Evolutionary conservation across 768 basidiomycete species (phyloP).

Genomic region (Phylloporus rhodoxanthus): DNA sequence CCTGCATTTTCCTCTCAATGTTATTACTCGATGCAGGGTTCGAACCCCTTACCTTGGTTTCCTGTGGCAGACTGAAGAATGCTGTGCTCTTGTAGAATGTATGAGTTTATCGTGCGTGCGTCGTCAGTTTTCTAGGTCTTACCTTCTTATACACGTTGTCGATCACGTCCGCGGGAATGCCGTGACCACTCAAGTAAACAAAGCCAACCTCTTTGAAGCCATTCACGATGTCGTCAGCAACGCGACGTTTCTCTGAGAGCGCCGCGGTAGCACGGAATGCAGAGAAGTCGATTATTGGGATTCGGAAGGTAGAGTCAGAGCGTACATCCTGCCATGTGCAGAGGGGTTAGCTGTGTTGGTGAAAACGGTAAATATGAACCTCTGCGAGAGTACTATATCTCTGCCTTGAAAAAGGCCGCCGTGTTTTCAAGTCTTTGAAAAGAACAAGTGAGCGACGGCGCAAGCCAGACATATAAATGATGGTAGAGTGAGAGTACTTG

Average conservation of each 20-base stretch:
- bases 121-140: constrained; percentile 7
- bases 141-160: constrained; percentile 64
- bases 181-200: constrained; percentile 71
- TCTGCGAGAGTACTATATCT: constrained; percentile 23
- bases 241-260: constrained; percentile 48
- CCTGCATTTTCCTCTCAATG: constrained; percentile 31
- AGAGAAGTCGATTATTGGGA: constrained; percentile 76
- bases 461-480: constrained; percentile 8
- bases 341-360: constrained; percentile 4
- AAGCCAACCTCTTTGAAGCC: constrained; percentile 82
- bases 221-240: constrained; percentile 62
- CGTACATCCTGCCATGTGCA: constrained; percentile 27
- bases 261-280: constrained; percentile 53
- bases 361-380: constrained; percentile 7
- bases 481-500: too few species aligned
- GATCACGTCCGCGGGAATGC: constrained; percentile 54
- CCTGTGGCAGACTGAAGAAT: constrained; percentile 64
- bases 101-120: not conserved
- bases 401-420: constrained; percentile 2
- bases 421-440: constrained; percentile 1
- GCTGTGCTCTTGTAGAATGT: constrained; percentile 52
- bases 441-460: constrained; percentile 12
- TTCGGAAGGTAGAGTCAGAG: constrained; percentile 44
- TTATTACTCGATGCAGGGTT: not conserved
- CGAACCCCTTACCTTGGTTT: constrained; percentile 45